Evolutionary conservation across 371 early-diverging fungal genomes (phyloP).

Genomic region (Catenaria anguillulae): DNA sequence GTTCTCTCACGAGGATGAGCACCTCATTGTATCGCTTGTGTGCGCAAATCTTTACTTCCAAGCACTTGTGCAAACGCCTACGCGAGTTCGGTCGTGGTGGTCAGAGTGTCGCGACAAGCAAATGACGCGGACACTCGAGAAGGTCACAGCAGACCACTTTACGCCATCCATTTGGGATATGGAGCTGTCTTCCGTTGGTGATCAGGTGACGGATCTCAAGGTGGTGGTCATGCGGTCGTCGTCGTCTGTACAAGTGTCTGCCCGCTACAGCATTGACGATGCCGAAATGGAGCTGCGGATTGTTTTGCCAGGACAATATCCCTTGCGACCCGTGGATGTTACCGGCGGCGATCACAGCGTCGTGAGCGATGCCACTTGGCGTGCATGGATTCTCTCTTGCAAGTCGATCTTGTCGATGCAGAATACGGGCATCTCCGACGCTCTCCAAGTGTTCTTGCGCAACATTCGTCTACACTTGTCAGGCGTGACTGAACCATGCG

Average conservation of each 20-base stretch:
- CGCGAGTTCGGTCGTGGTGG: slow-evolving; percentile 69
- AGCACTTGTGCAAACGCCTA: slow-evolving; percentile 45
- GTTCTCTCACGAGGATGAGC: not conserved
- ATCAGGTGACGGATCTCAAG: slow-evolving; percentile 33
- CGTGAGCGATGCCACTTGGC: slow-evolving; percentile 71
- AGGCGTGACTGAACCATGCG: slow-evolving; percentile 77
- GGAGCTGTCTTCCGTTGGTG: slow-evolving; percentile 39
- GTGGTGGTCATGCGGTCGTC: slow-evolving; percentile 39
- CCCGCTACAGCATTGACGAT: slow-evolving; percentile 71
- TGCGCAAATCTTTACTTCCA: slow-evolving; percentile 58
- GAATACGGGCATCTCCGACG: slow-evolving; percentile 68
- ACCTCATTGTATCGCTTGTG: slow-evolving; percentile 19
- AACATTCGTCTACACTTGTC: slow-evolving; percentile 80
- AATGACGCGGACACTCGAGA: slow-evolving; percentile 51
- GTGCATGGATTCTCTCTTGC: slow-evolving; percentile 72
- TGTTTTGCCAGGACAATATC: slow-evolving; percentile 62
- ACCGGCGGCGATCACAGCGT: slow-evolving; percentile 66
- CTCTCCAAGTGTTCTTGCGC: slow-evolving; percentile 56
- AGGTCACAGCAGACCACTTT: slow-evolving; percentile 39
- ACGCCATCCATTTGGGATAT: slow-evolving; percentile 45
- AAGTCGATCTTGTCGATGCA: slow-evolving; percentile 58
- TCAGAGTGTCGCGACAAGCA: slow-evolving; percentile 64
- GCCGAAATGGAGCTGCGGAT: slow-evolving; percentile 66
- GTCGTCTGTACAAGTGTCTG: slow-evolving; percentile 52
- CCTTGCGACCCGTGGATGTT: slow-evolving; percentile 63